Conservation (phyloP, 2,329 filamentous ascomycete species). For the Chrysoporthe deuterocubensis region DNA sequence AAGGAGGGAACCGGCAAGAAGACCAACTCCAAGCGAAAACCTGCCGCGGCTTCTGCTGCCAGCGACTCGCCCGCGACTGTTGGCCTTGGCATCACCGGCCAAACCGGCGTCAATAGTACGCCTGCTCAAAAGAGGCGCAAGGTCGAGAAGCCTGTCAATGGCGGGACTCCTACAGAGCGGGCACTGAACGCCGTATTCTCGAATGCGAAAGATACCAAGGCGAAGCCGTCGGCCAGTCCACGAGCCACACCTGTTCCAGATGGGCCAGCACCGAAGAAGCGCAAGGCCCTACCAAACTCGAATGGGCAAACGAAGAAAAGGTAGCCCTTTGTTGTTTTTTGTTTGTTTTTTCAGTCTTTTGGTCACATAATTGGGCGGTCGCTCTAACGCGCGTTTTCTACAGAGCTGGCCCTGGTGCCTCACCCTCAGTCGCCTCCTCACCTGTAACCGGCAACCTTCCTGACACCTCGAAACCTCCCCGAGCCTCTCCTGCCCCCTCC, state of each 20-base stretch:
- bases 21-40: conserved; percentile 66
- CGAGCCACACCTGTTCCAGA: conserved; percentile 71
- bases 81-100: conserved; percentile 69
- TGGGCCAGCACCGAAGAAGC: conserved; percentile 65
- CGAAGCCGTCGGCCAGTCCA: conserved; percentile 65
- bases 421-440: conserved; percentile 75
- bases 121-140: conserved; percentile 77
- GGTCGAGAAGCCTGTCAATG: conserved; percentile 68
- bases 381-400: conserved; percentile 36
- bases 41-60: conserved; percentile 44
- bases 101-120: conserved; percentile 52
- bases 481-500: conserved; percentile 64
- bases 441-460: conserved; percentile 72
- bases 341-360: background rate
- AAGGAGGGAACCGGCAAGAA: conserved; percentile 64
- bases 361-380: conserved; percentile 30
- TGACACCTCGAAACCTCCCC: conserved; percentile 58
- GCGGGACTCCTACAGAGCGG: conserved; percentile 64
- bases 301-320: conserved; percentile 80
- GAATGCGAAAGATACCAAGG: conserved; percentile 55
- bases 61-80: conserved; percentile 41
- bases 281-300: conserved; percentile 65
- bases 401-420: conserved; percentile 42
- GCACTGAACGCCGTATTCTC: conserved; percentile 63
- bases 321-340: conserved; percentile 46